Evolutionary conservation across 768 basidiomycete genomes (phyloP).

Genomic region (Leccinum boreale): DNA sequence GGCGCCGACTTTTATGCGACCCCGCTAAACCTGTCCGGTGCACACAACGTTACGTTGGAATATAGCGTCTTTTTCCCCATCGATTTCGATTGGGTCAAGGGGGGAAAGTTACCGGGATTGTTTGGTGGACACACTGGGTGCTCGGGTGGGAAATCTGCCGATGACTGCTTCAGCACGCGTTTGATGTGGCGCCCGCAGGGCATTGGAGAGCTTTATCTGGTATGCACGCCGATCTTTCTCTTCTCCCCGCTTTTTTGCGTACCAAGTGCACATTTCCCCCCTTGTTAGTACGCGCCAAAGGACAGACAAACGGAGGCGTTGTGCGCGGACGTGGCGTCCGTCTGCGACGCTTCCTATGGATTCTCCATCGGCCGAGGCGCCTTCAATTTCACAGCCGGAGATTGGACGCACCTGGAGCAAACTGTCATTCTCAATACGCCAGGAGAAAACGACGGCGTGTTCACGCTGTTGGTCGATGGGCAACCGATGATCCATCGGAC

Average conservation of each 20-base stretch:
- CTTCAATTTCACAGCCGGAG: conserved; percentile 57
- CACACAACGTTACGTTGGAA: conserved; percentile 51
- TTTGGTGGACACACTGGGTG: conserved; percentile 67
- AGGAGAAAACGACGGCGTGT: conserved; percentile 62
- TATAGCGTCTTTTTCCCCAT: conserved; percentile 78
- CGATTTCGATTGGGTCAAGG: conserved; percentile 75
- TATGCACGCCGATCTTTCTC: conserved; percentile 30
- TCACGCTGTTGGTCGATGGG: conserved; percentile 65
- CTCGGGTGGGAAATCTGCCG: conserved; percentile 71
- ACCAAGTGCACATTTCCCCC: neutral
- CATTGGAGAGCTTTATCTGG: conserved; percentile 72
- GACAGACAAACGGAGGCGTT: conserved; percentile 59
- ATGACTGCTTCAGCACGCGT: conserved; percentile 77
- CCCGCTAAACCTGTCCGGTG: conserved; percentile 44
- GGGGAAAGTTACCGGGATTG: conserved; percentile 82
- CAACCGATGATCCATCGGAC: conserved; percentile 45
- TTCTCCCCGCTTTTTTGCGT: neutral
- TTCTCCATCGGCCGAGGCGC: conserved; percentile 73
- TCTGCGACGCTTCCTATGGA: conserved; percentile 66
- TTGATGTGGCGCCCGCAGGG: conserved; percentile 78
- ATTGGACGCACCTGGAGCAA: conserved; percentile 73
- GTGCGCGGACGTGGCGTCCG: conserved; percentile 56
- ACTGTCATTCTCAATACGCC: conserved; percentile 72
- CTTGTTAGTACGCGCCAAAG: conserved; percentile 67
- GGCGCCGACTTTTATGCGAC: conserved; percentile 69